A percentile compares a stretch with the other conserved stretches of the same genome.
Evolutionary conservation across 805 yeast genomes (phyloP).

Genomic region (Yarrowia alimentaria): DNA sequence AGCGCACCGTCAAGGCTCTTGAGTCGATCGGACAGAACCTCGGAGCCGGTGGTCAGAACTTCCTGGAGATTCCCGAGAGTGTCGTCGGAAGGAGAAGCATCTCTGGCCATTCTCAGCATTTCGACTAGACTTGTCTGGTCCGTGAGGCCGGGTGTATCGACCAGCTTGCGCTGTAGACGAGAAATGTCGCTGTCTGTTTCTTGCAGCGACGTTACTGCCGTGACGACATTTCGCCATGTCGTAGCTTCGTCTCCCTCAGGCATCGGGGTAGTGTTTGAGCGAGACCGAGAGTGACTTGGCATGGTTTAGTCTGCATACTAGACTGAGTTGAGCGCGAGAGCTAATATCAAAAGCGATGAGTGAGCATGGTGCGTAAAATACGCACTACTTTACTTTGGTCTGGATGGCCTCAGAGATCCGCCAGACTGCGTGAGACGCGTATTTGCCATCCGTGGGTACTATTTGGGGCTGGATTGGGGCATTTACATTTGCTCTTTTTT

Average conservation of each 20-base stretch:
- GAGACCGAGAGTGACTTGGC: conserved; percentile 27
- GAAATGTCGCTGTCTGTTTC: conserved; percentile 22
- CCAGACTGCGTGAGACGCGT: too few species aligned
- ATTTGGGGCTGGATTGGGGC: too few species aligned
- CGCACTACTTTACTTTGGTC: too few species aligned
- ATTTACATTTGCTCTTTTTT: too few species aligned
- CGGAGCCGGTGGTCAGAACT: conserved; percentile 14
- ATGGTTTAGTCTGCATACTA: conserved; percentile 24
- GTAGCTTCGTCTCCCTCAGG: conserved; percentile 27
- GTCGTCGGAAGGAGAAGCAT: conserved; percentile 14
- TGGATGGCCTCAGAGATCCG: too few species aligned
- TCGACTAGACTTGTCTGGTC: conserved; percentile 18
- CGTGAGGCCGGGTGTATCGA: conserved; percentile 12
- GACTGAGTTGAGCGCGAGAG: too few species aligned
- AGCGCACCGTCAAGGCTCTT: conserved; percentile 19
- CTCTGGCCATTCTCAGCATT: conserved; percentile 10
- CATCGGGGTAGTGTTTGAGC: conserved; percentile 26
- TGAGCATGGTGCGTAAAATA: conserved; percentile 5
- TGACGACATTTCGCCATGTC: conserved; percentile 21
- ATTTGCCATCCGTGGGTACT: too few species aligned
- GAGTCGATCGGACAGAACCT: conserved; percentile 23
- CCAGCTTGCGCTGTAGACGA: conserved; percentile 14
- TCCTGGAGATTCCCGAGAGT: conserved; percentile 9
- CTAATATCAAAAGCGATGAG: background rate
- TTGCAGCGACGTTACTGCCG: conserved; percentile 15